Evolutionary conservation across 2,329 filamentous ascomycete genomes (phyloP), one percentile per base, ranked within the genome.

Genomic region (Pyricularia sp.): DNA sequence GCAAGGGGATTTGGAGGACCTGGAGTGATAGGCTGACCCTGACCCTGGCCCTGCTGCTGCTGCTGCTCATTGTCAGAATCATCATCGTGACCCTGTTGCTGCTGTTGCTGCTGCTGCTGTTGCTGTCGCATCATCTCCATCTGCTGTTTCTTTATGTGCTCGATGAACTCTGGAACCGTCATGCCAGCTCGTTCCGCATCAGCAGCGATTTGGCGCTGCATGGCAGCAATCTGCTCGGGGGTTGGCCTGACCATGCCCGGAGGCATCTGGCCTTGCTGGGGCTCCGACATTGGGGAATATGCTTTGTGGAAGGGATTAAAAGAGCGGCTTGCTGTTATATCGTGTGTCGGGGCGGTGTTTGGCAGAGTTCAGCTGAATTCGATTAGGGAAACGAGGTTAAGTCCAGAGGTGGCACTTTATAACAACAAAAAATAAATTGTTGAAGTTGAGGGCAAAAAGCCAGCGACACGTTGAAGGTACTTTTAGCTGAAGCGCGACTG

Each of bases 1-100:
- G 92, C 93, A 72, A 92, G 87, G 53, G 93, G 93, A 71, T 96
- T 94, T 5, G 93, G 91, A 28, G 93, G 91, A 1, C 89, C 89
- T 4, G 88, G 88, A 22, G 82, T 80, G 67, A 93, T 90, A 49
- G 88, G 87, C 72, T 89, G 86, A 26, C 81, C 78, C 71, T 86
- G 82, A 62, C 80, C 79, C n/a, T n/a, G n/a, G 69, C 79, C 78
- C 65, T 73, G 75, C 62, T 76, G 74, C 55, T 70, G 70, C 26
- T 69, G 70, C 66, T 68, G 72, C 57, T 73, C 71, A 44, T 79
- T 76, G 22, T 70, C 69, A 30, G 70, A 74, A 72, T 67, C 71
- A 71, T 66, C 75, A 62, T 76, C 76, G 68, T 77, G 75, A 57
- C 59, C 62, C 63, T 77, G 76, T 69, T 78, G 75, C 64, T 82